Percentiles rank a stretch among this genome's conserved stretches.
Conservation (phyloP, 2,329 filamentous ascomycete species). For the Trichothecium sympodiale region DNA sequence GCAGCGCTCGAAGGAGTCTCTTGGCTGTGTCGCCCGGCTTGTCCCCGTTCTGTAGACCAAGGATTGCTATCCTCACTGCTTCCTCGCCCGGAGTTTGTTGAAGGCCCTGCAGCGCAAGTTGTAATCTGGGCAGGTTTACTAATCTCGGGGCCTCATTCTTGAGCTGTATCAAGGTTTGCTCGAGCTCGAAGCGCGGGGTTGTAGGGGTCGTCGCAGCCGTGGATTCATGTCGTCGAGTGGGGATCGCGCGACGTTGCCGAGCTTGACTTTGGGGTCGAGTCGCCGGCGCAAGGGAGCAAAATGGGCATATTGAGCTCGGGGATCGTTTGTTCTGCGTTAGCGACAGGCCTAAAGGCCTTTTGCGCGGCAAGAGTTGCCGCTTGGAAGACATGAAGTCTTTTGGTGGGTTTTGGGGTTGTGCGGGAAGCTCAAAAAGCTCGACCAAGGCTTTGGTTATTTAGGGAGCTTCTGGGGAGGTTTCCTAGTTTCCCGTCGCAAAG, state of each 20-base stretch:
- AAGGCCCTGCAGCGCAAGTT: conserved; percentile 58
- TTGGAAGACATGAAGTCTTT: conserved; percentile 2
- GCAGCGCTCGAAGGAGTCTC: conserved; percentile 54
- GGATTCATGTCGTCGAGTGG: conserved; percentile 18
- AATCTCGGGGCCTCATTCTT: conserved; percentile 49
- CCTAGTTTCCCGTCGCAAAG: no score
- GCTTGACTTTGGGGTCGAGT: conserved; percentile 10
- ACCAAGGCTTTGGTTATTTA: no score
- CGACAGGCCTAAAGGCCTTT: conserved; percentile 1
- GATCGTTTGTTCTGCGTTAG: not conserved
- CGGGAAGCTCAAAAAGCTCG: no score
- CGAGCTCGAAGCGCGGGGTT: conserved; percentile 40
- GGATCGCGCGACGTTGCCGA: conserved; percentile 9
- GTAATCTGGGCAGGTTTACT: conserved; percentile 58
- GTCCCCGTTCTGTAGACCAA: conserved; percentile 32
- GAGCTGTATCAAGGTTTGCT: conserved; percentile 47
- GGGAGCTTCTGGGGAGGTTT: no score
- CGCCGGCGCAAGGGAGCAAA: conserved; percentile 17
- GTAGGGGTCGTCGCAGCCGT: conserved; percentile 12
- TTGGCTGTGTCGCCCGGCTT: conserved; percentile 40
- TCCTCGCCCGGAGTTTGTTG: conserved; percentile 45
- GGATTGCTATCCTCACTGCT: conserved; percentile 46
- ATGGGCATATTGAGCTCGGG: conserved; percentile 15
- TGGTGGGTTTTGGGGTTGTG: not conserved
- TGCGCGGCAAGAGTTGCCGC: conserved; percentile 4